Conservation (phyloP, 1,284 basidiomycete species). For the Erythrobasidium hasegawianum region DNA sequence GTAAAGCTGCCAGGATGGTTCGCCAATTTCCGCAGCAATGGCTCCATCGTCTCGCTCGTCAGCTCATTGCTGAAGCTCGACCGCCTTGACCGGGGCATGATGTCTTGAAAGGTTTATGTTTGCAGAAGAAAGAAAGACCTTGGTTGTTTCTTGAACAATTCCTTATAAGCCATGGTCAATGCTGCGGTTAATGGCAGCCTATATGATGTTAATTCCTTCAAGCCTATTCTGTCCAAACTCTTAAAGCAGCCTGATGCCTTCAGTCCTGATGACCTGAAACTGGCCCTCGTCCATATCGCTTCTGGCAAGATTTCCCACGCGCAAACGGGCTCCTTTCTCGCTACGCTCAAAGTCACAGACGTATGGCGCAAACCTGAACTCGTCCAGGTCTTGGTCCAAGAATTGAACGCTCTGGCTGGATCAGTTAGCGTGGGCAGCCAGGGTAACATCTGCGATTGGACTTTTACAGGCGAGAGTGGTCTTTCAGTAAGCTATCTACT, state of each 20-base stretch:
- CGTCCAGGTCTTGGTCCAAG: slow-evolving; percentile 64
- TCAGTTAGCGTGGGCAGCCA: slow-evolving; percentile 19
- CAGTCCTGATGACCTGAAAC: slow-evolving; percentile 36
- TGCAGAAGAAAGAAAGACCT: neutral
- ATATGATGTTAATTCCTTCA: slow-evolving; percentile 30
- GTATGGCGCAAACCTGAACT: slow-evolving; percentile 42
- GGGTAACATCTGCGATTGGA: slow-evolving; percentile 60
- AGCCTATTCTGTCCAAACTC: slow-evolving; percentile 34
- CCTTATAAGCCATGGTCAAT: neutral
- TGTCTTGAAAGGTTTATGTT: too few species aligned
- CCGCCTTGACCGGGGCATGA: slow-evolving; percentile 8
- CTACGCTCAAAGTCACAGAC: slow-evolving; percentile 41
- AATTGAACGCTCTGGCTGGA: slow-evolving; percentile 56
- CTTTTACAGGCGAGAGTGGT: slow-evolving; percentile 47
- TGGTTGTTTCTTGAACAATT: neutral
- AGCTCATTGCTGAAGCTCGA: slow-evolving; percentile 15
- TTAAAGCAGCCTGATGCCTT: slow-evolving; percentile 13
- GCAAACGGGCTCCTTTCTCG: slow-evolving; percentile 45
- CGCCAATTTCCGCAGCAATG: slow-evolving; percentile 24
- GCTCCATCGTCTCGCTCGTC: slow-evolving; percentile 25
- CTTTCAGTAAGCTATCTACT: slow-evolving; percentile 10
- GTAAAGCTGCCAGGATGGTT: slow-evolving; percentile 17
- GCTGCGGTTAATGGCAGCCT: neutral
- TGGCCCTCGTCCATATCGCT: slow-evolving; percentile 36
- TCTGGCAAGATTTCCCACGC: slow-evolving; percentile 29